Percentiles rank a stretch among this genome's conserved stretches.
Evolutionary conservation across 345 rosid species (phyloP).

Genomic region (Cardiospermum halicacabum): DNA sequence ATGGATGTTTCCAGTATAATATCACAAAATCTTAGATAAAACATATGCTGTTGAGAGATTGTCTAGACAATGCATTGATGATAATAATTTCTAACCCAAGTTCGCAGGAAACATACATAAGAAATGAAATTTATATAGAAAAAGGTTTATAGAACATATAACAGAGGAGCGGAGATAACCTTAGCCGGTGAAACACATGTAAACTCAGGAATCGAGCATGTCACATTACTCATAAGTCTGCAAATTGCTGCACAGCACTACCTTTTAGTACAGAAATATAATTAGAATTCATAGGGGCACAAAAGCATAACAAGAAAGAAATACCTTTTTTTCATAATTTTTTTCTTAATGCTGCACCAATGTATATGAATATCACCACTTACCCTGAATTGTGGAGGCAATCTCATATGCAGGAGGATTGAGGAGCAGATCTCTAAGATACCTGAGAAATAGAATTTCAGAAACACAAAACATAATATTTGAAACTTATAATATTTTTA

Average conservation of each 20-base stretch:
- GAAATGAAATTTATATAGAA: background rate
- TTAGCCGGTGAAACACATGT: constrained; percentile 85
- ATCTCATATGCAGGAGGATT: constrained; percentile 93
- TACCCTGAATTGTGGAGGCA: constrained; percentile 87
- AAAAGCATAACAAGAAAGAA: background rate
- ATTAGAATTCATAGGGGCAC: background rate
- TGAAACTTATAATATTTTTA: too few relatives aligned
- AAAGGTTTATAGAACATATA: background rate
- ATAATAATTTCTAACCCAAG: background rate
- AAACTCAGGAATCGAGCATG: constrained; percentile 86
- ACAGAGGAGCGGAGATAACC: constrained; percentile 40
- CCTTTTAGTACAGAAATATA: constrained; percentile 11
- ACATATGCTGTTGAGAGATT: background rate
- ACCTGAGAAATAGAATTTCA: constrained; percentile 38
- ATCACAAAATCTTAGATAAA: background rate
- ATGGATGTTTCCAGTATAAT: background rate
- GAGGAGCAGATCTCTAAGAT: constrained; percentile 84
- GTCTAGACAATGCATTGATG: background rate
- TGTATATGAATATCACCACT: constrained; percentile 7
- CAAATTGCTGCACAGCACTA: constrained; percentile 57
- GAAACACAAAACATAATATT: too few relatives aligned
- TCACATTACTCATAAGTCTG: constrained; percentile 74
- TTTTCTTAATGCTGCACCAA: background rate
- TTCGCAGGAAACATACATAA: background rate
- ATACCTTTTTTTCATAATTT: background rate